A percentile compares a stretch with the other conserved stretches of the same genome.
phyloP scores from a whole-genome alignment of 176 grass and related monocot species.

The Eleusine coracana region DNA sequence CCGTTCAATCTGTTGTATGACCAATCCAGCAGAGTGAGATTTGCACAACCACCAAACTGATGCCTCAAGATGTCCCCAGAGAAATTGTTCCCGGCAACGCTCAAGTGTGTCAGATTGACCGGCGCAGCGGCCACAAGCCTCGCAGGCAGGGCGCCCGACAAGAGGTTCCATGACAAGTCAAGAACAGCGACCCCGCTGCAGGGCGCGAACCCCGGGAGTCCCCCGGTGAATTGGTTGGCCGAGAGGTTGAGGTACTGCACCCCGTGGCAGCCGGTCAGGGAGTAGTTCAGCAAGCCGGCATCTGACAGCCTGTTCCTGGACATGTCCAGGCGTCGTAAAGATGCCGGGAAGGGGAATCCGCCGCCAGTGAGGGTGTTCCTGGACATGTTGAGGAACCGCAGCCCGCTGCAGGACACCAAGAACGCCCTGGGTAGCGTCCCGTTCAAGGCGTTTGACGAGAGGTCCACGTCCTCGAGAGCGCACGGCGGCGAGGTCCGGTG shows the following conservation, averaged over 20 bases:
- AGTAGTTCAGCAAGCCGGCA: slow-evolving; percentile 52
- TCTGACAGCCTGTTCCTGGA: slow-evolving; percentile 61
- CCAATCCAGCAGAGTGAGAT: slow-evolving; percentile 47
- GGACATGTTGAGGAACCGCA: slow-evolving; percentile 64
- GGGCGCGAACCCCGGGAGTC: slow-evolving; percentile 16
- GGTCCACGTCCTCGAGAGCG: slow-evolving; percentile 49
- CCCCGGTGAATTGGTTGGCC: slow-evolving; percentile 51
- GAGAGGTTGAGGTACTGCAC: slow-evolving; percentile 67
- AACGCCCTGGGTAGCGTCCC: slow-evolving; percentile 47
- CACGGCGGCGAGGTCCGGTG: slow-evolving; percentile 27
- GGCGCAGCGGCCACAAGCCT: slow-evolving; percentile 38
- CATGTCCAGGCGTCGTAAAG: slow-evolving; percentile 55
- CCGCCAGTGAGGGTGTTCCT: slow-evolving; percentile 55
- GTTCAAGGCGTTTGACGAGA: slow-evolving; percentile 62
- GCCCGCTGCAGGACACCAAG: slow-evolving; percentile 42
- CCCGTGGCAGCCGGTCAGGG: slow-evolving; percentile 44
- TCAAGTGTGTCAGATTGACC: slow-evolving; percentile 37
- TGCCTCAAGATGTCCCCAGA: slow-evolving; percentile 61
- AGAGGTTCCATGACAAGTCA: slow-evolving; percentile 59
- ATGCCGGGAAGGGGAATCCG: slow-evolving; percentile 50
- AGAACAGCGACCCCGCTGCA: slow-evolving; percentile 55
- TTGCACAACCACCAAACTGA: slow-evolving; percentile 54
- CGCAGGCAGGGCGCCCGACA: slow-evolving; percentile 47
- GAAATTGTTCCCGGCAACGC: slow-evolving; percentile 60
- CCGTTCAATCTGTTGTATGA: slow-evolving; percentile 60